These are phyloP conservation scores for Cephaloascus albidus DNA, from an alignment of 805 yeast species.

Conservation along the genomic window DNA sequence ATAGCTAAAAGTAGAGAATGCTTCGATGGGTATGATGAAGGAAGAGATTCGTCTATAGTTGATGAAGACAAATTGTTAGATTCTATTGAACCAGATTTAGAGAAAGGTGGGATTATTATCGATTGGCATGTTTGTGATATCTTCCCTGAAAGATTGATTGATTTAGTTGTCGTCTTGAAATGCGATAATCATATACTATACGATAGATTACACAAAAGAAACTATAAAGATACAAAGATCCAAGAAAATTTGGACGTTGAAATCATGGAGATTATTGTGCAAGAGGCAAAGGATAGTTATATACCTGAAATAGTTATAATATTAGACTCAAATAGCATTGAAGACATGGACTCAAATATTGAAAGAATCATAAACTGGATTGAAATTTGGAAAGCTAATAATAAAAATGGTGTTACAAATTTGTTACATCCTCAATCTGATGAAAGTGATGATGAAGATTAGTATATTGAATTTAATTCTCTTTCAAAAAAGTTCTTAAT, in stretches of 20 bases:
- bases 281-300: conserved; percentile 82
- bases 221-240: conserved; percentile 72
- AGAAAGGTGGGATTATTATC: conserved; percentile 78
- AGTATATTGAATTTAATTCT: conserved; percentile 9
- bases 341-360: conserved; percentile 76
- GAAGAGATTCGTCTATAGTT: conserved; percentile 76
- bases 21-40: conserved; percentile 79
- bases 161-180: conserved; percentile 81
- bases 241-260: conserved; percentile 93
- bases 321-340: conserved; percentile 60
- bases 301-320: conserved; percentile 76
- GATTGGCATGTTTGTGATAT: conserved; percentile 98
- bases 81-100: conserved; percentile 65
- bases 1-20: conserved; percentile 72
- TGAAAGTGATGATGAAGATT: conserved; percentile 5
- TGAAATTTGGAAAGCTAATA: conserved; percentile 60
- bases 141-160: conserved; percentile 88
- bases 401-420: conserved; percentile 45
- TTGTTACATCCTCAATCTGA: conserved; percentile 11
- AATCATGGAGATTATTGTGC: conserved; percentile 84
- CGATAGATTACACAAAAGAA: conserved; percentile 70
- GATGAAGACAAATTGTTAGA: conserved; percentile 89
- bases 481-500: conserved; percentile 27
- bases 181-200: conserved; percentile 64
- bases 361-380: conserved; percentile 70